phyloP scores from a whole-genome alignment of 164 flowering plant genomes.

The Vitis rotundifolia region DNA sequence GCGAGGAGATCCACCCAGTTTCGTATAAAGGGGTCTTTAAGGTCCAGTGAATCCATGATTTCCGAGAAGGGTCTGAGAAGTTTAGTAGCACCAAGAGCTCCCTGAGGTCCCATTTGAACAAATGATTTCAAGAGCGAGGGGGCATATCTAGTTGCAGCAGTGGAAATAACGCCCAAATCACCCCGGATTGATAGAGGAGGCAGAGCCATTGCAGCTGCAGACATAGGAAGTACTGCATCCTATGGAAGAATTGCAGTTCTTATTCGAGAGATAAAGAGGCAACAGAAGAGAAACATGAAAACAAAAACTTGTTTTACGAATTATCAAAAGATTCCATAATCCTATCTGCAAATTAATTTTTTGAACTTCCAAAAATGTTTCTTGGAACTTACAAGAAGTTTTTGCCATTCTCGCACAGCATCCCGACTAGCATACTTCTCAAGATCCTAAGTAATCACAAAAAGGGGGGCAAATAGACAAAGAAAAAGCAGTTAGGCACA shows the following conservation, averaged over 20 bases:
- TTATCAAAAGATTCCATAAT: background rate
- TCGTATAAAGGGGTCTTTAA: constrained; percentile 82
- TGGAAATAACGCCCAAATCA: constrained; percentile 87
- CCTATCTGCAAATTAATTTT: background rate
- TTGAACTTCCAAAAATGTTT: background rate
- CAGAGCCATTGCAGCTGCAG: constrained; percentile 94
- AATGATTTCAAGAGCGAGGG: constrained; percentile 87
- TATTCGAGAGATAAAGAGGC: background rate
- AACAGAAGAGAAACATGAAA: too few relatives aligned
- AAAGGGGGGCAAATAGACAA: background rate
- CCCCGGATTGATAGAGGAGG: constrained; percentile 93
- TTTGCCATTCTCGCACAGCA: constrained; percentile 83
- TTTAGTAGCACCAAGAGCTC: constrained; percentile 91
- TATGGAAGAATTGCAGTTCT: constrained; percentile 22
- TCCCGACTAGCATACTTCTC: constrained; percentile 74
- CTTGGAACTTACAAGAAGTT: constrained; percentile 72
- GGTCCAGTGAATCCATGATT: constrained; percentile 72
- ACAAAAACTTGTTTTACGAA: too few relatives aligned
- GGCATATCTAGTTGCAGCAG: constrained; percentile 87
- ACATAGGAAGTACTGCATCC: constrained; percentile 91
- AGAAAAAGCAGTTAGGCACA: background rate
- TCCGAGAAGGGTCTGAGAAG: constrained; percentile 93
- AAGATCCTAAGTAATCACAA: constrained; percentile 62
- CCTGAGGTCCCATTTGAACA: constrained; percentile 86
- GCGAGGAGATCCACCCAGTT: constrained; percentile 93